Conservation (phyloP, 495 filamentous ascomycete species). For the Aspergillus avenaceus region DNA sequence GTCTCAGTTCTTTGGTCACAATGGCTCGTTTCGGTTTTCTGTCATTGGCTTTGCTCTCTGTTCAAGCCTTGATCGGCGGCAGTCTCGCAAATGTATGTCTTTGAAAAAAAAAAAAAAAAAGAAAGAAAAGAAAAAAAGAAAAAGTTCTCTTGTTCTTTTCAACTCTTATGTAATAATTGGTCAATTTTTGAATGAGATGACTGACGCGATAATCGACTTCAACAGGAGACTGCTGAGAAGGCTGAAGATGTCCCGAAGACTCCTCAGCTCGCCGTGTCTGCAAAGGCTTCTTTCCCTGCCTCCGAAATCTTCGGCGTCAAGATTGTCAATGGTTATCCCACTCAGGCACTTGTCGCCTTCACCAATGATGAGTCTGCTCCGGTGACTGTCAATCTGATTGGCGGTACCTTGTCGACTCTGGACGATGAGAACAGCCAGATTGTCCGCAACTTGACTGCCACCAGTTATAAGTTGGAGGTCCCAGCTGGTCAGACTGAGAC, state of each 20-base stretch:
- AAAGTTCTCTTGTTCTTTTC: too few relatives aligned
- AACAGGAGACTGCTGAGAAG: slow-evolving; percentile 43
- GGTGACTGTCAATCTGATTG: slow-evolving; percentile 71
- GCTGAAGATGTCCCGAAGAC: slow-evolving; percentile 43
- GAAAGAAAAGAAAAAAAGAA: too few relatives aligned
- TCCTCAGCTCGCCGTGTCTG: slow-evolving; percentile 65
- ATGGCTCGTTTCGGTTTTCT: slow-evolving; percentile 75
- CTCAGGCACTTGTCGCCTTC: slow-evolving; percentile 73
- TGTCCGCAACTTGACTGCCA: slow-evolving; percentile 78
- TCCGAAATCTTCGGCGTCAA: slow-evolving; percentile 93
- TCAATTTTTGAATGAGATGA: slow-evolving; percentile 29
- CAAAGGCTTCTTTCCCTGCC: slow-evolving; percentile 76
- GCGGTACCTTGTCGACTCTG: slow-evolving; percentile 67
- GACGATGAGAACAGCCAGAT: slow-evolving; percentile 53
- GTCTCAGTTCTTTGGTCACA: slow-evolving; percentile 28
- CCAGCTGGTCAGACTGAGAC: slow-evolving; percentile 72
- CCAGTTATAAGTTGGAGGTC: slow-evolving; percentile 68
- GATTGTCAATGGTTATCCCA: slow-evolving; percentile 89
- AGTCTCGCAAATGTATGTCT: slow-evolving; percentile 60
- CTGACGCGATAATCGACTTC: slow-evolving; percentile 11
- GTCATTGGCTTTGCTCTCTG: slow-evolving; percentile 64
- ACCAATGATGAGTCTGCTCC: slow-evolving; percentile 78
- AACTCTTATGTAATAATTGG: too few relatives aligned
- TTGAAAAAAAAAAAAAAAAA: too few relatives aligned
- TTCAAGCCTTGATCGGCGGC: slow-evolving; percentile 61